Evolutionary conservation across 768 basidiomycete genomes (phyloP), one percentile per base, ranked within the genome.

Genomic region (Serendipita sp.): DNA sequence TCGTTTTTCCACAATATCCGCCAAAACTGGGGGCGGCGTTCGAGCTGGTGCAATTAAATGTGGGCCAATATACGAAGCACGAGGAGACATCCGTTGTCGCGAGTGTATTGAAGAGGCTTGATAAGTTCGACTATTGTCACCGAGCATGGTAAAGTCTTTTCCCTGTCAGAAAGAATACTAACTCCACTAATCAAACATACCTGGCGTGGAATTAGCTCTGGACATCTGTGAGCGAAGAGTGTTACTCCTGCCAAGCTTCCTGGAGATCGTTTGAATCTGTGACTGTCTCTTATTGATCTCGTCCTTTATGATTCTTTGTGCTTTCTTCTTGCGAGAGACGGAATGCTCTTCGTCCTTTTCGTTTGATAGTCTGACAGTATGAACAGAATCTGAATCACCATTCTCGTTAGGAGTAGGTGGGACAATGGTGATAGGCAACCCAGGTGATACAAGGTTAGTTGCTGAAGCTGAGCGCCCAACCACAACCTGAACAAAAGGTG

Each of bases 101-200:
- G 89, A 89, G 71, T 92, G 91, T 63, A 93, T 92, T 1, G 90
- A 92, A 0, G 83, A 91, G 70, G 71, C 91, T 79, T 80, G 90
- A 78, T 76, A 89, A 76, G 65, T 81, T 8, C 56, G 56, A 71
- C 65, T 80, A 77, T 64, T 81, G 3, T 67, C 83, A 16, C 78
- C 79, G 8, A 89, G 76, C 11, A 83, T 79, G 2, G 48, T 51
- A 51, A 51, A 18, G n/a, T 51, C 48, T 51, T 51, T 5, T 5
- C 7, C 5, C 8, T 5, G n/a, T 51, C n/a, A 51, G 48, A 51
- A n/a, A 18, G 8, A 44, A 44, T 41, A 8, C 16, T 18, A 48
- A 35, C 18, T 45, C 45, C 30, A 52, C 16, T 62, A 11, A 56
- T 64, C 41, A 2, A 28, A 73, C 76, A 15, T 69, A 89, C 89